Conservation (phyloP, 257 asterid species). For the Pogostemon cablin region DNA sequence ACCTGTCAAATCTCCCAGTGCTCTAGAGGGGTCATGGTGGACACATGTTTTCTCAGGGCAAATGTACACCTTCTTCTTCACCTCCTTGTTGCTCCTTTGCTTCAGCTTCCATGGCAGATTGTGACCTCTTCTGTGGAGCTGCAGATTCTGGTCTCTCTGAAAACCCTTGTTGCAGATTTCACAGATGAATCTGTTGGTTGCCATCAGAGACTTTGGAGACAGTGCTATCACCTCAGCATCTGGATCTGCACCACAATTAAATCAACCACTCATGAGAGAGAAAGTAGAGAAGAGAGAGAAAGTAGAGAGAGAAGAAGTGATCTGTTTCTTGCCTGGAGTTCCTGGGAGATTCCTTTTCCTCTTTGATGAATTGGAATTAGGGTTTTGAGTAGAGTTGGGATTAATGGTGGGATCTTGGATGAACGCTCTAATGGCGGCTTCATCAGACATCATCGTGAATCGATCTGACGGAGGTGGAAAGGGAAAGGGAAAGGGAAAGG, state of each 20-base stretch:
- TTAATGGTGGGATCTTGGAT: constrained; percentile 60
- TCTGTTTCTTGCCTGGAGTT: constrained; percentile 57
- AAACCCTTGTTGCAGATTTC: constrained; percentile 97
- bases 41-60: constrained; percentile 88
- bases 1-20: constrained; percentile 86
- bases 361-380: constrained; percentile 58
- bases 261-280: background rate
- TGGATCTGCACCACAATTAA: constrained; percentile 68
- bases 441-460: constrained; percentile 64
- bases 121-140: constrained; percentile 88
- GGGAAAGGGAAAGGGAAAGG: background rate
- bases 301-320: too few species aligned
- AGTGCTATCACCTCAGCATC: constrained; percentile 93
- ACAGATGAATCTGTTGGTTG: constrained; percentile 83
- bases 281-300: background rate
- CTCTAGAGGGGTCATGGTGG: constrained; percentile 83
- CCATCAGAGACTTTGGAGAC: constrained; percentile 88
- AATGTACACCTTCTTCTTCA: constrained; percentile 78
- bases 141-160: constrained; percentile 91
- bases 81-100: constrained; percentile 67
- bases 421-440: constrained; percentile 60
- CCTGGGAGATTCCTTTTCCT: constrained; percentile 89
- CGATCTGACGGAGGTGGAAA: constrained; percentile 44
- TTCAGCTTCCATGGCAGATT: constrained; percentile 94
- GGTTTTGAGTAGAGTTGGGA: constrained; percentile 39